Conservation (phyloP, 305 asterid genomes). For the Petunia hybrid region DNA sequence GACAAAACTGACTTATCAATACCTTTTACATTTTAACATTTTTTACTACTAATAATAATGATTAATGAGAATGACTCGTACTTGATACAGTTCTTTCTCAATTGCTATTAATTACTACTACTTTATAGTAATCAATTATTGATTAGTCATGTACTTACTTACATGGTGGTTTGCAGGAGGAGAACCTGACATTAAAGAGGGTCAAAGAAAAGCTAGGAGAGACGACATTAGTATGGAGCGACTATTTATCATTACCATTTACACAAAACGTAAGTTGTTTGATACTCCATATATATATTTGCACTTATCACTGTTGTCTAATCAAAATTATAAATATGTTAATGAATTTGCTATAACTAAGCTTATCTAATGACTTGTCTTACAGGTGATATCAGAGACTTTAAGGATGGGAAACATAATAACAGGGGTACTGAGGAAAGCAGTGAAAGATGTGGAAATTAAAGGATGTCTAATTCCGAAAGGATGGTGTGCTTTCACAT, state of each 20-base stretch:
- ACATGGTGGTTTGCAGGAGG: slow-evolving; percentile 56
- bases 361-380: neutral
- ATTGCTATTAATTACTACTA: neutral
- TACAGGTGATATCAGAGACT: slow-evolving; percentile 88
- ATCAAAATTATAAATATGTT: neutral
- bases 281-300: neutral
- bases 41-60: neutral
- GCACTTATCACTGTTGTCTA: too few relatives aligned
- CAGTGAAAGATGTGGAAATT: slow-evolving; percentile 84
- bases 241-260: slow-evolving; percentile 72
- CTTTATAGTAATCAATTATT: neutral
- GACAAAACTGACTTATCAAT: neutral
- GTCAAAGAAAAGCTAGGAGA: slow-evolving; percentile 66
- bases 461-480: slow-evolving; percentile 78
- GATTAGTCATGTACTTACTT: neutral
- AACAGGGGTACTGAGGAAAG: slow-evolving; percentile 84
- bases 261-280: slow-evolving; percentile 67
- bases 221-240: slow-evolving; percentile 66
- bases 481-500: slow-evolving; percentile 81
- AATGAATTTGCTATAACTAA: neutral
- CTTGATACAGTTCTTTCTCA: neutral
- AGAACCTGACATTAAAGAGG: slow-evolving; percentile 64
- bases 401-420: slow-evolving; percentile 87
- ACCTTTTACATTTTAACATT: neutral
- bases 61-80: neutral